Base-by-base conservation (phyloP, 495 filamentous ascomycete genomes). In the Podospora tetraspora region DNA sequence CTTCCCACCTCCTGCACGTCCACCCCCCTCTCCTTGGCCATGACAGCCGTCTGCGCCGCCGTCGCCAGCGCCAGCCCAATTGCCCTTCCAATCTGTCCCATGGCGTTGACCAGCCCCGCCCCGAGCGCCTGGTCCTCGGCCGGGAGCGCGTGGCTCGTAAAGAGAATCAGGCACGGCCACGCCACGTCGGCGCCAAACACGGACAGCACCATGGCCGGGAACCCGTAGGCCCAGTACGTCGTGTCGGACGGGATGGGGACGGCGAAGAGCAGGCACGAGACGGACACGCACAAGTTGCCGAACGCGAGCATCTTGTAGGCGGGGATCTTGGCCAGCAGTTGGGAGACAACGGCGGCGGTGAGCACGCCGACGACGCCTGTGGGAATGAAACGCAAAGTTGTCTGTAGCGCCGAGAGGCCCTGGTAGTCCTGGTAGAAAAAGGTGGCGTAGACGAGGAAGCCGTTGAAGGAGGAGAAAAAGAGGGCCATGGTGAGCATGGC, bases 371-470 rank as follows among this genome's bases (percentile, higher is more conserved):
- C 74, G 22, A 85, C 80, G 57, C 86, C 87, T 0, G 84, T 87
- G 1, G 87, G 86, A 56, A 90, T 79, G 71, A 89, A 90, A 16
- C 86, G 83, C 11, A 89, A 74, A 0, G 86, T 88, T 0, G 87
- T 89, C 70, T 88, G 80, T 30, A 89, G 76, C 0, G 85, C 72
- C 2, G 73, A 76, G 9, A 85, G 80, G 0, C 80, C 84, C 70
- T 85, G 84, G 69, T 84, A 89, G 68, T 86, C 80, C 76, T 90
- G 87, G 72, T 82, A 89, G 74, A 86, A 87, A 71, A 86, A 89
- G 10, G 87, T 90, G 8, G 86, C 81, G 71, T 83, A 88, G 34
- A 90, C 77, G 25, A 88, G 70, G 64, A 79, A 86, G 63, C 86
- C 85, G 73, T 85, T 88, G 78, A 88, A 90, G 30, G 77, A 75